phyloP scores from a whole-genome alignment of 2,329 filamentous ascomycete species.

The Colletotrichum sp. region DNA sequence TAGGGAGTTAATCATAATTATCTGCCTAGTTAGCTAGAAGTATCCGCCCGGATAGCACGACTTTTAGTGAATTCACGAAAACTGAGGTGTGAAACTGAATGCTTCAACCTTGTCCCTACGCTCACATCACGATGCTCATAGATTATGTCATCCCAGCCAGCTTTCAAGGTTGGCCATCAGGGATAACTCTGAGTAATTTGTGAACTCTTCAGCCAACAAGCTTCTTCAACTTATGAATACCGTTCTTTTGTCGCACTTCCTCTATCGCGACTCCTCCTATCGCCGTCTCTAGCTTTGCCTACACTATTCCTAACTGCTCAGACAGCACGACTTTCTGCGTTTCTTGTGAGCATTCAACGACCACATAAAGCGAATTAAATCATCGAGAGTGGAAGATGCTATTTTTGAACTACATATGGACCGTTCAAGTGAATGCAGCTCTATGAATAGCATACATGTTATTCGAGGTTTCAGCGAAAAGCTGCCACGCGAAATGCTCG shows the following conservation, averaged over 20 bases:
- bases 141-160: not conserved
- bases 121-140: not conserved
- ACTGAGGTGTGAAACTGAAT: not conserved
- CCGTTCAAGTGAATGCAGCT: not conserved
- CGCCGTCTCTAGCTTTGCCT: not conserved
- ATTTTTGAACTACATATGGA: not conserved
- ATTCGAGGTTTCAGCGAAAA: not conserved
- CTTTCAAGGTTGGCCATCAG: not conserved
- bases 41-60: too few relatives aligned
- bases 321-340: not conserved
- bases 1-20: too few relatives aligned
- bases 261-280: too few relatives aligned
- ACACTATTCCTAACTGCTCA: rapidly evolving
- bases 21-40: too few relatives aligned
- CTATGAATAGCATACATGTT: rapidly evolving
- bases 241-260: too few relatives aligned
- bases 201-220: not conserved
- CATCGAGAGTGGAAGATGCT: not conserved
- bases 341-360: not conserved
- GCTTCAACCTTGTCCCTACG: too few relatives aligned
- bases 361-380: not conserved
- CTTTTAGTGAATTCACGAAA: not conserved
- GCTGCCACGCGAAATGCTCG: rapidly evolving
- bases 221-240: too few relatives aligned
- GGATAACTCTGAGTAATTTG: not conserved